A percentile compares a stretch with the other conserved stretches of the same genome.
phyloP scores from a whole-genome alignment of 108 stramenopile genomes.

The Nitzschia palea region DNA sequence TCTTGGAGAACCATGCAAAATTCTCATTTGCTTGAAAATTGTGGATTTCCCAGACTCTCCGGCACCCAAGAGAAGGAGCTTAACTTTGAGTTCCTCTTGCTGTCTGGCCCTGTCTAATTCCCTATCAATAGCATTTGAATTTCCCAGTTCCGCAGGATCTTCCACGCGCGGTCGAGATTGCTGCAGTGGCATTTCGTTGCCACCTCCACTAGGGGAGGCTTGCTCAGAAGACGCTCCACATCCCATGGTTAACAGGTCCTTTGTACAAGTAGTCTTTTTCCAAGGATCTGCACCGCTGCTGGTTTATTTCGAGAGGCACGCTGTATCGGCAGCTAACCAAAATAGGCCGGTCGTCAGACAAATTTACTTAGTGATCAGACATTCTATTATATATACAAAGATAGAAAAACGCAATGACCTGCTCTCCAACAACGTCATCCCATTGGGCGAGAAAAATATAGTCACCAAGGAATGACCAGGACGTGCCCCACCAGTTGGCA shows the following conservation, averaged over 20 bases:
- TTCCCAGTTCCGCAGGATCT: constrained; percentile 38
- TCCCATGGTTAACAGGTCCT: constrained; percentile 42
- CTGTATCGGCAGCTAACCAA: neutral
- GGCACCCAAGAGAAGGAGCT: constrained; percentile 97
- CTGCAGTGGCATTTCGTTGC: neutral
- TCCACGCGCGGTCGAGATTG: constrained; percentile 21
- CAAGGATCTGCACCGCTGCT: neutral
- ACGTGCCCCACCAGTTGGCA: too few relatives aligned
- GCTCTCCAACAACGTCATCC: constrained; percentile 2
- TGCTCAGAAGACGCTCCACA: constrained; percentile 46
- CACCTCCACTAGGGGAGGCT: constrained; percentile 14
- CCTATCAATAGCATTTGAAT: constrained; percentile 46
- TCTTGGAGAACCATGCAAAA: constrained; percentile 68
- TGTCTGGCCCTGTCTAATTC: constrained; percentile 48
- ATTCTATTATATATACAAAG: neutral
- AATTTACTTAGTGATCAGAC: constrained; percentile 11
- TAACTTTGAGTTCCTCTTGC: constrained; percentile 81
- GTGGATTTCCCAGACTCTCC: constrained; percentile 99
- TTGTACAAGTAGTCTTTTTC: neutral
- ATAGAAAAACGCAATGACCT: neutral
- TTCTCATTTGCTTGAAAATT: constrained; percentile 95
- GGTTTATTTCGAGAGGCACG: neutral
- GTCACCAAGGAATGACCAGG: constrained; percentile 19
- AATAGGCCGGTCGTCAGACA: constrained; percentile 2
- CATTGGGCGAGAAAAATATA: constrained; percentile 8